Conservation (phyloP, 768 basidiomycete genomes). For the Tulasnella sp. region DNA sequence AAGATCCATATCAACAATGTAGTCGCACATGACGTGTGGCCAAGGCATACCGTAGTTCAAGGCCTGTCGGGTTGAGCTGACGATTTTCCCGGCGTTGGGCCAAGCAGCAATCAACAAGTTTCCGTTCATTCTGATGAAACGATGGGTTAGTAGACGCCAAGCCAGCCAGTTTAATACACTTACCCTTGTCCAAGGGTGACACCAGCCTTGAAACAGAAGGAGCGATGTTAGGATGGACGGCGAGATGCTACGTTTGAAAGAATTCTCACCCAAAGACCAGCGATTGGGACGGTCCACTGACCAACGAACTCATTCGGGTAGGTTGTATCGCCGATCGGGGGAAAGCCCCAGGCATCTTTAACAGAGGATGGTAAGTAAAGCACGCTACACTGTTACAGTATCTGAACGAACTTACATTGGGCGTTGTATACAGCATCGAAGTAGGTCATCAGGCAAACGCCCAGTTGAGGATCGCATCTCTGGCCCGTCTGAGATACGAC, state of each 20-base stretch:
- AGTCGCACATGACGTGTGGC: conserved; percentile 36
- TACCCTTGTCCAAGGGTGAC: conserved; percentile 1
- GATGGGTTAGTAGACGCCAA: conserved; percentile 38
- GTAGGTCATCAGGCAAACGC: too few species aligned
- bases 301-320: conserved; percentile 43
- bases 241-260: neutral
- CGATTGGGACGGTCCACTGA: conserved; percentile 48
- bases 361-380: too few species aligned
- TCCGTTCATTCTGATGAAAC: conserved; percentile 33
- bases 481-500: too few species aligned
- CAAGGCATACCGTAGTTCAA: conserved; percentile 33
- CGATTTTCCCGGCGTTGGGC: conserved; percentile 42
- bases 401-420: too few species aligned
- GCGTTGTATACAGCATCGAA: too few species aligned
- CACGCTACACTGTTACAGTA: too few species aligned
- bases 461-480: too few species aligned
- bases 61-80: conserved; percentile 41
- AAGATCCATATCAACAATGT: too few species aligned
- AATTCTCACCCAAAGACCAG: conserved; percentile 36
- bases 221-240: neutral
- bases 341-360: neutral
- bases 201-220: neutral
- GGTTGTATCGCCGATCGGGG: neutral
- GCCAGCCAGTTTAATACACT: conserved; percentile 24
- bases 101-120: conserved; percentile 51